These are phyloP conservation scores for Cercospora sp. DNA, from an alignment of 2,329 filamentous ascomycete species.

Conservation along the genomic window DNA sequence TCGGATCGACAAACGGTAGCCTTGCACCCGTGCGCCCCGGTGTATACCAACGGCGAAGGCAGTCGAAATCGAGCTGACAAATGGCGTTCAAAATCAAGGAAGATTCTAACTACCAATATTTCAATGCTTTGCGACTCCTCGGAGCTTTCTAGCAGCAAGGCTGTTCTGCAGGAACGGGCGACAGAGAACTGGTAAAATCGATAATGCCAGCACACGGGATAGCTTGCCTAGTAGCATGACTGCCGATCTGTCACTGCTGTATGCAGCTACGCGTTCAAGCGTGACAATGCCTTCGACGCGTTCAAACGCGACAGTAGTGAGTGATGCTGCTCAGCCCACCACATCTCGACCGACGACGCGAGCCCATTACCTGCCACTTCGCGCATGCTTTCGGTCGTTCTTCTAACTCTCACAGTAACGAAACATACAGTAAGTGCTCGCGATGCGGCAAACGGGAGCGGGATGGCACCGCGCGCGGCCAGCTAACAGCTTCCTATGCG, in stretches of 20 bases:
- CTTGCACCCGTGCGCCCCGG: background rate
- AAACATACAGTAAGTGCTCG: background rate
- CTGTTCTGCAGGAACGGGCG: background rate
- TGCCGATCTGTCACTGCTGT: background rate
- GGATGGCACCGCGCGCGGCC: background rate
- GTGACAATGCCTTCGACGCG: background rate
- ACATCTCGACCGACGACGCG: background rate
- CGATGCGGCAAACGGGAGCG: background rate
- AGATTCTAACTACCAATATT: background rate
- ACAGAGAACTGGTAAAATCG: background rate
- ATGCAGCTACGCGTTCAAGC: background rate
- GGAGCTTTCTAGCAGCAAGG: background rate
- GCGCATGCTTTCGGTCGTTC: background rate
- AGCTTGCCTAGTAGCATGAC: background rate
- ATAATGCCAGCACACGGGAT: background rate
- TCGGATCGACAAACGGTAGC: background rate
- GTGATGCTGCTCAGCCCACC: background rate
- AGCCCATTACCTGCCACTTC: background rate
- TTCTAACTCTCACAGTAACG: background rate
- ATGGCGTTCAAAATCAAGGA: background rate
- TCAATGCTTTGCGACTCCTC: background rate
- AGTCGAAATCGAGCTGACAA: background rate
- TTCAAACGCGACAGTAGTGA: background rate
- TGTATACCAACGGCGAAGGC: background rate
- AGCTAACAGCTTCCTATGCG: background rate